Conservation (phyloP, 805 yeast species). For the Brettanomyces naardenensis region DNA sequence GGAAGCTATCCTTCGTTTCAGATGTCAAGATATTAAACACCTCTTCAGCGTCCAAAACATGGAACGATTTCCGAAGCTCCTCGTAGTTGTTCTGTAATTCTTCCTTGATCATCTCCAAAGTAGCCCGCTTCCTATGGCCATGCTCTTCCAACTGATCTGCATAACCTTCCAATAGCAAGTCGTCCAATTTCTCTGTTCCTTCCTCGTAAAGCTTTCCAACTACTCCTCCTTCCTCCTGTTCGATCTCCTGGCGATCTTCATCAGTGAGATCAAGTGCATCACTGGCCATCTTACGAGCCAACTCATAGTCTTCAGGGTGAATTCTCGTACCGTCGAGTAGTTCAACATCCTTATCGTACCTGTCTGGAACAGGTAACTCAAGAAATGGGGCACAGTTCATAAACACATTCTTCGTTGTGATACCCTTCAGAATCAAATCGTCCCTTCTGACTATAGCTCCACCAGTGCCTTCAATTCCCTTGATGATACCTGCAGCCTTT, state of each 20-base stretch:
- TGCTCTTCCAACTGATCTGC: conserved; percentile 83
- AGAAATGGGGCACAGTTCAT: conserved; percentile 89
- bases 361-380: conserved; percentile 58
- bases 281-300: conserved; percentile 95
- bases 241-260: conserved; percentile 71
- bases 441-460: conserved; percentile 59
- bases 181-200: conserved; percentile 71
- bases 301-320: conserved; percentile 95
- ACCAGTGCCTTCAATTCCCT: conserved; percentile 67
- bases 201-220: conserved; percentile 65
- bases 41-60: conserved; percentile 54
- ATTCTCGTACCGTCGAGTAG: conserved; percentile 89
- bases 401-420: conserved; percentile 74
- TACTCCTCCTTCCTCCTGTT: conserved; percentile 72
- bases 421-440: conserved; percentile 74
- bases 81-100: conserved; percentile 85
- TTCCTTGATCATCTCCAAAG: conserved; percentile 74
- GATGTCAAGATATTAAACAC: conserved; percentile 88
- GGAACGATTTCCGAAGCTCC: conserved; percentile 74
- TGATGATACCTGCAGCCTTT: conserved; percentile 80
- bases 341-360: conserved; percentile 59
- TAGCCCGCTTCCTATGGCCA: conserved; percentile 67
- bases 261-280: conserved; percentile 96
- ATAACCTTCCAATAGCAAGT: conserved; percentile 81
- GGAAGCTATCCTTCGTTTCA: conserved; percentile 64